Conservation (phyloP, 805 yeast species). For the Yamadazyma philogaea region DNA sequence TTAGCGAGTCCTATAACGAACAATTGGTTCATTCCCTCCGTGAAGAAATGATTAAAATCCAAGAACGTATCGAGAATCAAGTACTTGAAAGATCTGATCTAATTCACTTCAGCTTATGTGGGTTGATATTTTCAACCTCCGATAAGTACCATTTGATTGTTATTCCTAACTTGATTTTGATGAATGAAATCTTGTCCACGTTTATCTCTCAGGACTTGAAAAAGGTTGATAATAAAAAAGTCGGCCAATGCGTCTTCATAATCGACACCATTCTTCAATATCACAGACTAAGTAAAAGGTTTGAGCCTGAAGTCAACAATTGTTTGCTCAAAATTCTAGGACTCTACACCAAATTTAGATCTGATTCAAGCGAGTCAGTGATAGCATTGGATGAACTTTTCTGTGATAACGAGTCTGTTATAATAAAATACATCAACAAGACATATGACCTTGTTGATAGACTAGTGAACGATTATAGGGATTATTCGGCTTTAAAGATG, state of each 20-base stretch:
- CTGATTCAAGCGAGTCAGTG: neutral
- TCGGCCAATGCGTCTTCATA: constrained; percentile 64
- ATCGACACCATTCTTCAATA: constrained; percentile 63
- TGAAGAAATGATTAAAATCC: constrained; percentile 52
- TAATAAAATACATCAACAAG: constrained; percentile 33
- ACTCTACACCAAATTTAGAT: neutral
- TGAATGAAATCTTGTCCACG: constrained; percentile 58
- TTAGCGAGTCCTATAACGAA: constrained; percentile 65
- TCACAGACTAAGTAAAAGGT: constrained; percentile 78
- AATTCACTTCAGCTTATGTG: constrained; percentile 66
- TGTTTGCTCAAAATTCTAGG: constrained; percentile 41
- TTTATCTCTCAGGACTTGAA: constrained; percentile 28
- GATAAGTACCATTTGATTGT: constrained; percentile 92
- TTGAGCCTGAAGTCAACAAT: constrained; percentile 65
- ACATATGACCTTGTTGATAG: constrained; percentile 30
- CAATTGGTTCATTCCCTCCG: constrained; percentile 63
- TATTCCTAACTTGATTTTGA: constrained; percentile 74
- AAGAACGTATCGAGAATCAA: constrained; percentile 40
- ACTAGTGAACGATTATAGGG: constrained; percentile 52
- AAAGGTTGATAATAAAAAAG: constrained; percentile 31
- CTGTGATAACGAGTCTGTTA: constrained; percentile 16
- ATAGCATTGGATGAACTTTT: constrained; percentile 17
- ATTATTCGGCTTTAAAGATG: constrained; percentile 59
- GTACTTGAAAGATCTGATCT: constrained; percentile 45
- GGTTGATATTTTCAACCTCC: constrained; percentile 84